These are phyloP conservation scores for Pistacia integerrima DNA, from an alignment of 345 rosid species.

Conservation along the genomic window DNA sequence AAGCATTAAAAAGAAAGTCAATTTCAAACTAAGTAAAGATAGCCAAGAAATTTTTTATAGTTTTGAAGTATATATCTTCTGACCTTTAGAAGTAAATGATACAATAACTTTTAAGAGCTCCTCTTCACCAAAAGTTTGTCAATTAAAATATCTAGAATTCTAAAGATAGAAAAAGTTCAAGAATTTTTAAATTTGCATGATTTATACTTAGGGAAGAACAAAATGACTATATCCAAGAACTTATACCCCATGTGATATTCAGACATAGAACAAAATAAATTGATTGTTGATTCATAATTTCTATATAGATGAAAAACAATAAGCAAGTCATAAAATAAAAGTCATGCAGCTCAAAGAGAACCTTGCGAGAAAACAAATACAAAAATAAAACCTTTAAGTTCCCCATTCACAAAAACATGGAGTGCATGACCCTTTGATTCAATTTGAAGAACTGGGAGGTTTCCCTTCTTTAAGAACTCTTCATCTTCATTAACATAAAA, in stretches of 20 bases:
- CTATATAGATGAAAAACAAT: background rate
- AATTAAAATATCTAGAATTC: background rate
- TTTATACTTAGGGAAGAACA: background rate
- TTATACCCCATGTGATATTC: background rate
- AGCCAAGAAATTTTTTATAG: too few relatives aligned
- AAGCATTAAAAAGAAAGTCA: too few relatives aligned
- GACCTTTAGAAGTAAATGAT: background rate
- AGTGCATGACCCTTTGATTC: conserved; percentile 94
- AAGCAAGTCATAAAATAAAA: background rate
- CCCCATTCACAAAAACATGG: conserved; percentile 77
- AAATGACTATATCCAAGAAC: background rate
- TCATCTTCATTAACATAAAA: conserved; percentile 54
- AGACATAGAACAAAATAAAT: too few relatives aligned
- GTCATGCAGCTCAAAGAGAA: background rate
- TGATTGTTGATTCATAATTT: too few relatives aligned
- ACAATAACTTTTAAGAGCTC: background rate
- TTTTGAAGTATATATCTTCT: too few relatives aligned
- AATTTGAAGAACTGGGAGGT: conserved; percentile 56
- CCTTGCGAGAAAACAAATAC: background rate
- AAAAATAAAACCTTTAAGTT: conserved; percentile 53
- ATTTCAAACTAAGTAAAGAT: too few relatives aligned
- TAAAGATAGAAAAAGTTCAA: background rate
- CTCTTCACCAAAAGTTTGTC: background rate
- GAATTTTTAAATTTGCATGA: background rate
- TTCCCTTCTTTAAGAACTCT: conserved; percentile 60